Base-by-base conservation (phyloP, 306 rosid genomes). In the Senna tora region DNA sequence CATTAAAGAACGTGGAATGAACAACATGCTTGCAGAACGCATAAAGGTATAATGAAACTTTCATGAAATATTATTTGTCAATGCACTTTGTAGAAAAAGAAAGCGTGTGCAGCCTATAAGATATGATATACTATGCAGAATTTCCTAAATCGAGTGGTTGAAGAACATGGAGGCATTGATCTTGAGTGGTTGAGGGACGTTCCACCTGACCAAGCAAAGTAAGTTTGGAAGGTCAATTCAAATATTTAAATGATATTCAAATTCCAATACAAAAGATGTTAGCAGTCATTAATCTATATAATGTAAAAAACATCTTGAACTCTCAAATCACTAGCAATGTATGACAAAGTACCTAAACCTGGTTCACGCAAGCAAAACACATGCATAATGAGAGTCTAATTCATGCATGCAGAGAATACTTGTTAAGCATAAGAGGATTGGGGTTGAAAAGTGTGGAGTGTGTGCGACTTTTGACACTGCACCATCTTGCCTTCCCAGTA, bases 401-500 rank as follows among this genome's bases (percentile, higher is more conserved):
- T 77, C 56, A 47, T 72, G 46, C 71, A 39, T 85, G 75, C 86
- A 95, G 99, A 80, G 99, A 95, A 83, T 95, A 85, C 85, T 82
- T 95, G 72, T 92, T 95, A 77, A 95, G 99, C 86, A 28, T 95
- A 60, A 89, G 84, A 56, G 99, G 99, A 72, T 61, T 95, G 85
- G 99, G 99, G 60, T 82, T 95, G 78, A 95, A 95, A 85, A 95
- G 99, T 25, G 99, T 95, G 79, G 99, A 95, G 77, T 95, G 99
- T 46, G 99, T 95, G 80, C 87, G 99, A 75, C 99, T 95, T 77
- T 80, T 95, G 82, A 95, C 99, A 25, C 93, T 95, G 65, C 99
- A 90, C 89, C 99, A 95, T 75, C 97, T 95, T 76, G 99, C 99
- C 71, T 95, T 95, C 80, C 99, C 99, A 16, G 99, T 95, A 86